Evolutionary conservation across 148 eudicot species (phyloP).

Genomic region (Camellia sinensis): DNA sequence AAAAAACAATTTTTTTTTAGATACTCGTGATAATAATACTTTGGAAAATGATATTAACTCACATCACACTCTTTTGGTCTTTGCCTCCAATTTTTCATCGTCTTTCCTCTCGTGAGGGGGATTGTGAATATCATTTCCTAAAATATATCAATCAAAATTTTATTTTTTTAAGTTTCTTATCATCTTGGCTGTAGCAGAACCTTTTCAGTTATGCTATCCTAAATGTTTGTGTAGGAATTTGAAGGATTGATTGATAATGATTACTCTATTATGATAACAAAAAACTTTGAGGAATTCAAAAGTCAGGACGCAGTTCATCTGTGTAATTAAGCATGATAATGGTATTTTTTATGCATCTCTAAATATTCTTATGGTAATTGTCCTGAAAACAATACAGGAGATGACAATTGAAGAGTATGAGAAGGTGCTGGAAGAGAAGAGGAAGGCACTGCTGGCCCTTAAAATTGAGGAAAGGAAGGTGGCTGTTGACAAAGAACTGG

Average conservation of each 20-base stretch:
- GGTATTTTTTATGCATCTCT: conserved; percentile 6
- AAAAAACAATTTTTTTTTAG: not conserved
- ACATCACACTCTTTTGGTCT: no score
- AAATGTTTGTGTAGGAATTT: not conserved
- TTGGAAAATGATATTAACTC: no score
- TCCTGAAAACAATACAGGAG: conserved; percentile 42
- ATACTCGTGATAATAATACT: no score
- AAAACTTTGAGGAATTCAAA: not conserved
- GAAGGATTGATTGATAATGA: not conserved
- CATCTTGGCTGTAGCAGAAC: not conserved
- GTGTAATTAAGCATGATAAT: not conserved
- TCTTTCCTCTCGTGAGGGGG: no score
- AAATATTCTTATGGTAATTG: not conserved
- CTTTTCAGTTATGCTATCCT: not conserved
- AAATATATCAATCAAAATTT: not conserved
- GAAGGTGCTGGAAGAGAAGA: conserved; percentile 84
- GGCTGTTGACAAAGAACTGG: conserved; percentile 64
- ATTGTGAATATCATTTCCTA: no score
- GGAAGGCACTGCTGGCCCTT: conserved; percentile 67
- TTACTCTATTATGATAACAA: not conserved
- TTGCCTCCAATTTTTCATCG: no score
- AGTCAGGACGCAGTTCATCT: not conserved
- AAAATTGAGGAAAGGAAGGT: conserved; percentile 81
- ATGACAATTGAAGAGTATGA: conserved; percentile 96
- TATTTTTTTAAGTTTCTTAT: not conserved